A percentile compares a stretch with the other conserved stretches of the same genome.
Conservation (phyloP, 2,329 filamentous ascomycete genomes). For the Talaromyces sp. region DNA sequence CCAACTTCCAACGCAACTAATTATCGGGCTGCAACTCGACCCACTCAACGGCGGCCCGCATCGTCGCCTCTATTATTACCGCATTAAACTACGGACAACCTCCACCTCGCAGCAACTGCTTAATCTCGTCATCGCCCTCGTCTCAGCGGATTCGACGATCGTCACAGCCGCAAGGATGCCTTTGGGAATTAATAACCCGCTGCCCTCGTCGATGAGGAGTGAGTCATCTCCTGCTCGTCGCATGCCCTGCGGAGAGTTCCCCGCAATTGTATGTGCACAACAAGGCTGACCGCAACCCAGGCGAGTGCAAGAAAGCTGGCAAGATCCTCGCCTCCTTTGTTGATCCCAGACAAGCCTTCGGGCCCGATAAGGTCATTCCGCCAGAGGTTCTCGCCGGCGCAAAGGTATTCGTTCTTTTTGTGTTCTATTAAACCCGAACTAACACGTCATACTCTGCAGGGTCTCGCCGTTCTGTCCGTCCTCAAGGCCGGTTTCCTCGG, state of each 20-base stretch:
- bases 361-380: conserved; percentile 95
- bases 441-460: conserved; percentile 23
- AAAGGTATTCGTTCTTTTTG: conserved; percentile 56
- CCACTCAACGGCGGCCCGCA: background rate
- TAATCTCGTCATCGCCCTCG: background rate
- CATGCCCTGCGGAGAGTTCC: conserved; percentile 17
- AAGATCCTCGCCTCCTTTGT: conserved; percentile 95
- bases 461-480: conserved; percentile 46
- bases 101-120: background rate
- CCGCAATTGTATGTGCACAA: conserved; percentile 25
- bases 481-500: conserved; percentile 48
- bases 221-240: conserved; percentile 21
- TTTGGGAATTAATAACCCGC: conserved; percentile 43
- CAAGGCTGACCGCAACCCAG: conserved; percentile 45
- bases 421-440: background rate
- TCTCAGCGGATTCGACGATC: background rate
- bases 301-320: conserved; percentile 94
- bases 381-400: conserved; percentile 83
- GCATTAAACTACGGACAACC: background rate
- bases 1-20: no score
- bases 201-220: conserved; percentile 46
- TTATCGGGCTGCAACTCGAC: background rate
- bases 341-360: conserved; percentile 87
- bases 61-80: background rate
- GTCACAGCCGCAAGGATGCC: conserved; percentile 28